Conservation (phyloP, 2,329 filamentous ascomycete genomes). For the Ascochyta lentis region DNA sequence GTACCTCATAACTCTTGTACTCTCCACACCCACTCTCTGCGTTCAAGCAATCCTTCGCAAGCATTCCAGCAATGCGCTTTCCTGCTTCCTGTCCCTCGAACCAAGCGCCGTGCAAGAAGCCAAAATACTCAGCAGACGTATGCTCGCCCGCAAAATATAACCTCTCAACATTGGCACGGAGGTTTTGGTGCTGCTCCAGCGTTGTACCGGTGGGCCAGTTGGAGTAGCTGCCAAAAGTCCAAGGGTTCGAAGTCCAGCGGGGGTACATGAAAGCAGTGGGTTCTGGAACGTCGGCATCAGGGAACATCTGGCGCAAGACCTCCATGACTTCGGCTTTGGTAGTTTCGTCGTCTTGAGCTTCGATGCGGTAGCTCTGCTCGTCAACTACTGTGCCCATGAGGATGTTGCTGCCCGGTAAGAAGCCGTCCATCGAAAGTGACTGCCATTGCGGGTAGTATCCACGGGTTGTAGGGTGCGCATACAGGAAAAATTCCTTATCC, state of each 20-base stretch:
- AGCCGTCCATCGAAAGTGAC: conserved; percentile 64
- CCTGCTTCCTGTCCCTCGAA: conserved; percentile 46
- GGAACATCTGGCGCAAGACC: conserved; percentile 68
- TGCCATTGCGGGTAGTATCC: conserved; percentile 70
- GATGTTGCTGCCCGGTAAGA: conserved; percentile 67
- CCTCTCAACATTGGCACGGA: conserved; percentile 67
- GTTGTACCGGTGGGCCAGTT: conserved; percentile 72
- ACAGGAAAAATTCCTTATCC: conserved; percentile 62
- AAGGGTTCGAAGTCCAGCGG: conserved; percentile 60
- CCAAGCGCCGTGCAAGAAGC: conserved; percentile 63
- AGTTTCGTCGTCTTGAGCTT: conserved; percentile 64
- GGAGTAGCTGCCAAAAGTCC: conserved; percentile 68
- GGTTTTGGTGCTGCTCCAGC: conserved; percentile 70
- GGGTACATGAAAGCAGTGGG: conserved; percentile 68
- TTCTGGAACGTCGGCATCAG: conserved; percentile 62
- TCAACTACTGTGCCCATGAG: conserved; percentile 69
- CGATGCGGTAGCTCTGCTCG: conserved; percentile 63
- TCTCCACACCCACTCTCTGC: conserved; percentile 34
- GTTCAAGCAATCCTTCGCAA: conserved; percentile 36
- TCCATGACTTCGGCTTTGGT: conserved; percentile 64
- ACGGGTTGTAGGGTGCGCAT: conserved; percentile 56
- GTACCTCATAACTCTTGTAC: conserved; percentile 36
- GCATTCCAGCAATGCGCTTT: conserved; percentile 37
- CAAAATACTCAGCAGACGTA: conserved; percentile 68
- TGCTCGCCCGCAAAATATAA: conserved; percentile 72